Evolutionary conservation across 371 early-diverging fungal species (phyloP).

Genomic region (Capillidium heterosporum): DNA sequence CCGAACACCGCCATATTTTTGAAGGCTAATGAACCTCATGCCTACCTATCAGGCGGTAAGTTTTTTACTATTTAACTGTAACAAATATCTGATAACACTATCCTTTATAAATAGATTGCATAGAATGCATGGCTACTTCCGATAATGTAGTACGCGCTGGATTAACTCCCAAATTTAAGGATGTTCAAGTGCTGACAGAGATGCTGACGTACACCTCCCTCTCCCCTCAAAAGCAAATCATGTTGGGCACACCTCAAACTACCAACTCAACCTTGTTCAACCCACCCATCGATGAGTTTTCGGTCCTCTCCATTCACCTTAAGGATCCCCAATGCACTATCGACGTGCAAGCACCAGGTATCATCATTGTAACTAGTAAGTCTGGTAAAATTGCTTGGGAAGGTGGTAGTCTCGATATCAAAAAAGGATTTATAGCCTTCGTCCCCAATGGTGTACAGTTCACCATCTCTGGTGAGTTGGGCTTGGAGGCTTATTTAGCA

Average conservation of each 20-base stretch:
- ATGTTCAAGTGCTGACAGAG: slow-evolving; percentile 71
- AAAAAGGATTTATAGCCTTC: too few species aligned
- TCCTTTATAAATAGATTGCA: slow-evolving; percentile 42
- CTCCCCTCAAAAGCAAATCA: slow-evolving; percentile 58
- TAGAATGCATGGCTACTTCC: slow-evolving; percentile 95
- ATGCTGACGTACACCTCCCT: slow-evolving; percentile 87
- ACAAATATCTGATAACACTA: not conserved
- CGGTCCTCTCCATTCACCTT: slow-evolving; percentile 26
- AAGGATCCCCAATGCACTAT: not conserved
- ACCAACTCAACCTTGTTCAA: slow-evolving; percentile 55
- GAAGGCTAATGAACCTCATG: slow-evolving; percentile 94
- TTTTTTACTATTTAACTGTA: not conserved
- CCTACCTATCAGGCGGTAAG: slow-evolving; percentile 82
- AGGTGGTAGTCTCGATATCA: too few species aligned
- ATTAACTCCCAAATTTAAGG: slow-evolving; percentile 94
- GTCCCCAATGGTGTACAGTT: too few species aligned
- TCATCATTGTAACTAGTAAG: too few species aligned
- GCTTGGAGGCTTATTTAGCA: too few species aligned
- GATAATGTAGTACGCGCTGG: slow-evolving; percentile 97
- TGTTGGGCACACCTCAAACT: slow-evolving; percentile 17
- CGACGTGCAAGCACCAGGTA: too few species aligned
- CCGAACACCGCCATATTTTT: slow-evolving; percentile 88
- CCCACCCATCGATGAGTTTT: slow-evolving; percentile 92
- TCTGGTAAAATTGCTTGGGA: too few species aligned
- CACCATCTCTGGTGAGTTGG: too few species aligned